Evolutionary conservation across 148 eudicot species (phyloP), one percentile per base, ranked within the genome.

Genomic region (Nepenthes gracilis): DNA sequence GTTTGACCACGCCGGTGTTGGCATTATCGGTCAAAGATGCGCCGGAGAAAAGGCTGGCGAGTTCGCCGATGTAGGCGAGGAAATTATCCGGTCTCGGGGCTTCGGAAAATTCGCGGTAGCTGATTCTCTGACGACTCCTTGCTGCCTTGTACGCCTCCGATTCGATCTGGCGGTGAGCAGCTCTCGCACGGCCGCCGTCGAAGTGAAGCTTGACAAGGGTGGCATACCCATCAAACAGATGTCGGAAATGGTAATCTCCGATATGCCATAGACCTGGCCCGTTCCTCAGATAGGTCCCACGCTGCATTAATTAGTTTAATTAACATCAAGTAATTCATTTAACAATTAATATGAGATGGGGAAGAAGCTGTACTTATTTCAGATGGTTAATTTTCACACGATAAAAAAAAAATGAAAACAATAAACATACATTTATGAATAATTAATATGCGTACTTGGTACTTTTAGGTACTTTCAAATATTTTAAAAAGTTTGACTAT

Each of bases 161-260:
- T 57, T 94, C 90, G 40, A 94, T 66, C 65, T 94, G 99, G 0
- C 97, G 88, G 73, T 94, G 99, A 43, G 75, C 86, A 72, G 84
- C 90, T 1, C 47, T 40, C 5, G 86, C 66, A 36, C 67, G 66
- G 37, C 97, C 97, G 4, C 65, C 66, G 13, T 86, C 78, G 52
- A 94, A 94, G 50, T 73, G 83, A 33, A 94, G 95, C 45, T 86
- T 77, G 64, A 94, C 99, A 1, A 94, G 76, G 68, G 99, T 94
- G 66, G 99, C 91, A 52, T 89, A 94, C 67, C 97, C 99, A 61
- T 94, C 99, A 58, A 94, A 94, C 62, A 94, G 92, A 76, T 94
- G 99, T 52, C 97, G 78, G 75, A 94, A 86, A 58, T 83, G 57
- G 83, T 94, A 81, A 75, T 89, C 93, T 8, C 91, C 95, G 13